phyloP scores from a whole-genome alignment of 495 filamentous ascomycete species.

The Ramalina intermedia region DNA sequence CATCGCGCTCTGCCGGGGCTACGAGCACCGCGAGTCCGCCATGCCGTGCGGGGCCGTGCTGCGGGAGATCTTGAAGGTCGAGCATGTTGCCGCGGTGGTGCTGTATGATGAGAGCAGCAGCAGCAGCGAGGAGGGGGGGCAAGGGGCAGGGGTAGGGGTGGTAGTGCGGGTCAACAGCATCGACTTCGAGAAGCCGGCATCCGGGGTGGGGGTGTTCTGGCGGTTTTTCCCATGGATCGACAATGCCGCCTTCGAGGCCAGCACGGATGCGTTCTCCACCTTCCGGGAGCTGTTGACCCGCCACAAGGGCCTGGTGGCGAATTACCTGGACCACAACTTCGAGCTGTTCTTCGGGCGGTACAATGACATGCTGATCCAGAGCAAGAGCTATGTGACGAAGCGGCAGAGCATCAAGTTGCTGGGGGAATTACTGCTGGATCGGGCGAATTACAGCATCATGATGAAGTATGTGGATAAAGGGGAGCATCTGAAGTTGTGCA shows the following conservation, averaged over 20 bases:
- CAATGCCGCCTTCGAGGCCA: conserved; percentile 85
- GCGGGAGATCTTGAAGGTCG: conserved; percentile 82
- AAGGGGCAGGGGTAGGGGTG: conserved; percentile 14
- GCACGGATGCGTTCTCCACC: conserved; percentile 92
- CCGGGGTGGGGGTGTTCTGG: conserved; percentile 81
- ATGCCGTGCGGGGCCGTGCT: conserved; percentile 85
- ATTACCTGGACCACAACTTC: conserved; percentile 77
- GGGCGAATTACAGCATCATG: conserved; percentile 97
- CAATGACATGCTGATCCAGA: conserved; percentile 76
- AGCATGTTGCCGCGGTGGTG: conserved; percentile 75
- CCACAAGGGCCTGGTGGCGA: conserved; percentile 77
- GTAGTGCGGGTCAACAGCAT: conserved; percentile 43
- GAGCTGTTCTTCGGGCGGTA: conserved; percentile 82
- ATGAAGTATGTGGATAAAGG: conserved; percentile 88
- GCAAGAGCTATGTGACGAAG: conserved; percentile 94
- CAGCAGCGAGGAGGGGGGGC: conserved; percentile 35
- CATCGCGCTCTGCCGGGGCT: conserved; percentile 76
- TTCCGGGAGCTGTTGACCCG: conserved; percentile 92
- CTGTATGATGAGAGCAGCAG: conserved; percentile 67
- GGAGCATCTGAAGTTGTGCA: conserved; percentile 91
- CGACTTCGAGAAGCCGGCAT: conserved; percentile 49
- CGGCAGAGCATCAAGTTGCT: conserved; percentile 95
- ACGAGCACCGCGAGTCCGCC: conserved; percentile 78
- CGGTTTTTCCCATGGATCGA: conserved; percentile 97
- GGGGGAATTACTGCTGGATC: conserved; percentile 85